These are phyloP conservation scores for Arctium minus DNA, from an alignment of 129 eudicot genomes.

Conservation along the genomic window DNA sequence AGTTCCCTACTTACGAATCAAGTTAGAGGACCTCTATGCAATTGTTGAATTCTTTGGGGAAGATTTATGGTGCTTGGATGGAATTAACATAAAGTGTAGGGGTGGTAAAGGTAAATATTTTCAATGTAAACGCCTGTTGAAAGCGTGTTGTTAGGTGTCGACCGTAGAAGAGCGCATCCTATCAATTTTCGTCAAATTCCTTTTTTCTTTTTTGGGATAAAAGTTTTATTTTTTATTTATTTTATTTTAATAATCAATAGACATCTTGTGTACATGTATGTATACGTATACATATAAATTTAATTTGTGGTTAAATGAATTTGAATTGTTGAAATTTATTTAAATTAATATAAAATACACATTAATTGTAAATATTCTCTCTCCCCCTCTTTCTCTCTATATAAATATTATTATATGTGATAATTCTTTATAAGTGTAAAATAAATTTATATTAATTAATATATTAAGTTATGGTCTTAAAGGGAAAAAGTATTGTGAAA, in stretches of 20 bases:
- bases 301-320: neutral
- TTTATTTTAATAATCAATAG: neutral
- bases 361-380: too few relatives aligned
- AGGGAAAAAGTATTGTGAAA: too few relatives aligned
- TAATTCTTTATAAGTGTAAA: too few relatives aligned
- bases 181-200: neutral
- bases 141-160: slow-evolving; percentile 3
- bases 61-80: neutral
- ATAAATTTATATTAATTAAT: too few relatives aligned
- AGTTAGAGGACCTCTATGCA: neutral
- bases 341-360: too few relatives aligned
- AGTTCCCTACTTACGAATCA: neutral
- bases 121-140: slow-evolving; percentile 11
- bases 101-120: neutral
- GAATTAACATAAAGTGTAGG: slow-evolving; percentile 13
- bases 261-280: neutral
- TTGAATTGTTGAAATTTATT: neutral
- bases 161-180: neutral
- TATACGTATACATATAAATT: too few relatives aligned
- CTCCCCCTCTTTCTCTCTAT: too few relatives aligned
- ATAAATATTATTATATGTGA: too few relatives aligned
- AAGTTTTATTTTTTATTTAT: neutral
- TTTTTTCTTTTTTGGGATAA: neutral
- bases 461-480: too few relatives aligned
- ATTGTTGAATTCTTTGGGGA: slow-evolving; percentile 7